Evolutionary conservation across 2,329 filamentous ascomycete species (phyloP), one percentile per base, ranked within the genome.

Genomic region (Penicillium frequentans): DNA sequence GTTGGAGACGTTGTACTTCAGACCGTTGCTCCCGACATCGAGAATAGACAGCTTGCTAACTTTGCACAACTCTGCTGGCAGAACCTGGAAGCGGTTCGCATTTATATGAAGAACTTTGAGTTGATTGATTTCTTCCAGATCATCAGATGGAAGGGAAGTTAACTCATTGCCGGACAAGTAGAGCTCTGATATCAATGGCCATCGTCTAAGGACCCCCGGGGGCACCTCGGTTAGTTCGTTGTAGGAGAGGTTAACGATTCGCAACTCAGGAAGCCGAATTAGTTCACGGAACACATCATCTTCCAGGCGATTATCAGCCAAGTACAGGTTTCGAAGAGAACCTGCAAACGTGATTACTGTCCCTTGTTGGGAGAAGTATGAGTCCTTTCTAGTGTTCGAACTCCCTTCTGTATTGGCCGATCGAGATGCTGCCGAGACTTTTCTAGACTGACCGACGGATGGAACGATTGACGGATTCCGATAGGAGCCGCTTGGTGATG

Each of bases 1-100:
- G 70, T 99, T 99, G 29, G 92, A 95, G 48, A 99, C 96, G 72
- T 99, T 99, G 83, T 99, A 99, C 75, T 98, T 99, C 56, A 99
- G 81, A 23, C 86, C 87, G 71, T 99, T 99, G 81, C 90, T 97
- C 59, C 93, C 93, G 61, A 96, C 96, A 75, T 99, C 95, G 50
- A 99, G 82, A 49, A 97, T 89, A 5, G 92, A 88, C 26, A 99
- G 84, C 74, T 95, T 95, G 76, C 92, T 90, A 45, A 96, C 91
- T 73, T 96, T 91, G 59, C 92, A 96, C 49, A 99, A 88, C 71
- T 99, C 95, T 9, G 95, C 95, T 2, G 95, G 95, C 21, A 99
- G 82, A 33, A 96, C 96, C 66, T 96, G 96, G 72, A 99, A 99
- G 71, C 96, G 95, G 79, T 99, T 99, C 71, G 89, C 90, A 77